phyloP scores from a whole-genome alignment of 129 eudicot species.

The Tanacetum coccineum region DNA sequence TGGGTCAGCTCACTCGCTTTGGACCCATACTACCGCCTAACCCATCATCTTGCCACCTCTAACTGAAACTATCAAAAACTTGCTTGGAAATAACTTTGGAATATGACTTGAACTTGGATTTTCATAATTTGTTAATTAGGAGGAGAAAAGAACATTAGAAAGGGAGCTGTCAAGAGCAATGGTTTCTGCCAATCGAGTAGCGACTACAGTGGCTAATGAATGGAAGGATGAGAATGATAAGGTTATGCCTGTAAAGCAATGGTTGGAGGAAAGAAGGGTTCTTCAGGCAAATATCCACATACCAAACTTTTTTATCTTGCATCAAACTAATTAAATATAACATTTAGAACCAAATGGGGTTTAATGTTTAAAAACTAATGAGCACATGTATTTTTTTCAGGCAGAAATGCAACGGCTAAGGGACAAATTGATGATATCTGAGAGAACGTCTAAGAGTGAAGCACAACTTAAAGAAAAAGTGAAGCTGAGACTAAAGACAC shows the following conservation, averaged over 20 bases:
- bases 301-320: conserved; percentile 2
- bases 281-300: conserved; percentile 50
- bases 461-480: conserved; percentile 89
- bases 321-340: neutral
- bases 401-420: conserved; percentile 81
- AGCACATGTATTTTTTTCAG: conserved; percentile 31
- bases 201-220: conserved; percentile 85
- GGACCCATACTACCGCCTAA: neutral
- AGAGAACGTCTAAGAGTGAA: conserved; percentile 86
- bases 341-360: neutral
- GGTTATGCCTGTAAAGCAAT: conserved; percentile 89
- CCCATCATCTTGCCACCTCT: neutral
- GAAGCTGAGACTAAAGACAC: conserved; percentile 75
- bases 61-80: neutral
- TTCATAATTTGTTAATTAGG: conserved; percentile 38
- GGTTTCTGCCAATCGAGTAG: conserved; percentile 85
- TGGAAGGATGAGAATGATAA: conserved; percentile 91
- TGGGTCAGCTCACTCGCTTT: neutral
- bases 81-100: neutral
- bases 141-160: conserved; percentile 85
- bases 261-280: conserved; percentile 86
- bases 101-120: neutral
- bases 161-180: conserved; percentile 86
- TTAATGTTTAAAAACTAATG: neutral
- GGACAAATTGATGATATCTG: conserved; percentile 69